Base-by-base conservation (phyloP, 805 yeast species). In the Ogataea haglerorum region DNA sequence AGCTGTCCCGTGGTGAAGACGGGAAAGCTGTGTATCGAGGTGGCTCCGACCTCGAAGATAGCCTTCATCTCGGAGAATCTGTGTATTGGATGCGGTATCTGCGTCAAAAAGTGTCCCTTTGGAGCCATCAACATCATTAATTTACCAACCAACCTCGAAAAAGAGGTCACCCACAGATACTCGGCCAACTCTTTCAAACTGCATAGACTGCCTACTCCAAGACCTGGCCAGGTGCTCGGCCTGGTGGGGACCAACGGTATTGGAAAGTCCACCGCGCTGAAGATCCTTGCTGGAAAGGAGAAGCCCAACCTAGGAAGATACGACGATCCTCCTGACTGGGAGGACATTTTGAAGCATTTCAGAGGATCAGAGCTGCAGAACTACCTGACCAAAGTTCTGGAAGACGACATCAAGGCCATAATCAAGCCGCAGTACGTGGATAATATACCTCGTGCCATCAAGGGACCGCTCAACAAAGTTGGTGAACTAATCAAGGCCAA, bases 21-120 rank as follows among this genome's bases (percentile, higher is more conserved):
- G 2, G 99, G 99, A 44, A 93, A 90, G 64, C 76, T 90, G 47
- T 93, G 99, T 82, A 93, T 93, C 58, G 99, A 93, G 67, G 99
- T 93, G 34, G 69, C 86, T 0, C 96, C 98, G 48, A 76, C 82
- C 15, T 79, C 85, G 46, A 93, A 93, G 61, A 87, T 93, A 59
- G 96, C 98, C 12, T 93, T 90, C 64, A 87, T 93, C 44, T 86
- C 96, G 13, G 99, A 93, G 64, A 86, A 72, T 28, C 72, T 93
- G 61, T 93, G 99, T 76, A 91, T 93, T 56, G 99, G 99, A 64
- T 93, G 99, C 75, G 99, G 99, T 89, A 93, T 93, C 56, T 93
- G 99, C 77, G 96, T 90, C 38, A 93, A 93, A 68, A 93, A 89
- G 64, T 93, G 99, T 69, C 99, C 99, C 22, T 93, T 93, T 61